A percentile compares a stretch with the other conserved stretches of the same genome.
Evolutionary conservation across 768 basidiomycete genomes (phyloP).

Genomic region (Tylopilus plumbeoviolaceoides): DNA sequence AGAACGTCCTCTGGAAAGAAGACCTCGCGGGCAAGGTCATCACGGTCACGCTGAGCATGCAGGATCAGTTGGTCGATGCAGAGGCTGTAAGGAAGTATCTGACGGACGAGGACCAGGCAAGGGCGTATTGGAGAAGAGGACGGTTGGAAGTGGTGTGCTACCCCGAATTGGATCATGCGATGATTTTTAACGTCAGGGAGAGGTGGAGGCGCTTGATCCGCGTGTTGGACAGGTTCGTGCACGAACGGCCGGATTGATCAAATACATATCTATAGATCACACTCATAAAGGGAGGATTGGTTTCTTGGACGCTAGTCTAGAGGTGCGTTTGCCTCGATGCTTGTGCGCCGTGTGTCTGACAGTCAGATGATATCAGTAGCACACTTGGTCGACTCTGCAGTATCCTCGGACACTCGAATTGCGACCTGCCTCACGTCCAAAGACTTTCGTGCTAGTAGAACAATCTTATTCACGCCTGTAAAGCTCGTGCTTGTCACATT

Average conservation of each 20-base stretch:
- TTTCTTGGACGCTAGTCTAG: no score
- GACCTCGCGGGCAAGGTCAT: conserved; percentile 38
- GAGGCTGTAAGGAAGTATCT: conserved; percentile 37
- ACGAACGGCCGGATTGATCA: background rate
- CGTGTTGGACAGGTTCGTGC: conserved; percentile 32
- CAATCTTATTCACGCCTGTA: no score
- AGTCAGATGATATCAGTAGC: no score
- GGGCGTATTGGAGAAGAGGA: conserved; percentile 26
- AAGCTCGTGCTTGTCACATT: no score
- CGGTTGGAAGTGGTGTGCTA: conserved; percentile 39
- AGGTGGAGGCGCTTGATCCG: conserved; percentile 28
- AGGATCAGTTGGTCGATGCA: conserved; percentile 43
- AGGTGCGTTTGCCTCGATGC: no score
- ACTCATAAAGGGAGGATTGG: no score
- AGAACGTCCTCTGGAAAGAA: conserved; percentile 57
- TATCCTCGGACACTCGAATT: no score
- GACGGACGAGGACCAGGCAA: conserved; percentile 28
- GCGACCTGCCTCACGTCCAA: no score
- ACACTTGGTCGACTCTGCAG: no score
- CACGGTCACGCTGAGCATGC: conserved; percentile 36
- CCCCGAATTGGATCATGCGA: conserved; percentile 38
- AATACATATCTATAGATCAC: no score
- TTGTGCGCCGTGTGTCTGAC: no score
- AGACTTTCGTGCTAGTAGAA: no score
- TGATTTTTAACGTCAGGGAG: conserved; percentile 33